phyloP scores from a whole-genome alignment of 768 basidiomycete species.

The Suillus plorans region DNA sequence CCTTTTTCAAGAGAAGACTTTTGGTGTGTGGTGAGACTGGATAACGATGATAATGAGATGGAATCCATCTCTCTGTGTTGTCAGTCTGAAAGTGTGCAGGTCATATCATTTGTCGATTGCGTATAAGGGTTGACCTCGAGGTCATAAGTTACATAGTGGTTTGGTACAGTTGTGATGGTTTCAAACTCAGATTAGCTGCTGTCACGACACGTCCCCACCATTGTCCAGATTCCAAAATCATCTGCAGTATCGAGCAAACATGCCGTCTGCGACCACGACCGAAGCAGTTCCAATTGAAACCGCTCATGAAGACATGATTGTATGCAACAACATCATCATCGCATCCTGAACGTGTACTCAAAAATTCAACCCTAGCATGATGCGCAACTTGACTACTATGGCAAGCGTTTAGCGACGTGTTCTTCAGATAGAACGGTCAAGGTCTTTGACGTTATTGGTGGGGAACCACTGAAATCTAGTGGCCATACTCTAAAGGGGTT shows the following conservation, averaged over 20 bases:
- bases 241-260: neutral
- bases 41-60: constrained; percentile 12
- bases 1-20: constrained; percentile 39
- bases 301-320: constrained; percentile 98
- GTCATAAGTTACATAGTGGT: neutral
- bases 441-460: constrained; percentile 92
- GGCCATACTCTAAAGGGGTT: constrained; percentile 84
- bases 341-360: neutral
- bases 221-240: neutral
- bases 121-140: neutral
- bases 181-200: neutral
- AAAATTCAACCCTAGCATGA: constrained; percentile 70
- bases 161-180: neutral
- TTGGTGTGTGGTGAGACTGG: constrained; percentile 30
- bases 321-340: constrained; percentile 31
- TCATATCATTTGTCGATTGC: neutral
- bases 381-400: constrained; percentile 97
- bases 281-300: constrained; percentile 90
- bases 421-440: constrained; percentile 94
- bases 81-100: neutral
- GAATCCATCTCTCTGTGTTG: constrained; percentile 3
- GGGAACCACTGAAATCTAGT: constrained; percentile 64
- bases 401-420: constrained; percentile 94
- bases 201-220: constrained; percentile 1
- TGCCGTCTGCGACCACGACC: constrained; percentile 52